phyloP scores from a whole-genome alignment of 2,329 filamentous ascomycete genomes.

The Botrytis cinerea region DNA sequence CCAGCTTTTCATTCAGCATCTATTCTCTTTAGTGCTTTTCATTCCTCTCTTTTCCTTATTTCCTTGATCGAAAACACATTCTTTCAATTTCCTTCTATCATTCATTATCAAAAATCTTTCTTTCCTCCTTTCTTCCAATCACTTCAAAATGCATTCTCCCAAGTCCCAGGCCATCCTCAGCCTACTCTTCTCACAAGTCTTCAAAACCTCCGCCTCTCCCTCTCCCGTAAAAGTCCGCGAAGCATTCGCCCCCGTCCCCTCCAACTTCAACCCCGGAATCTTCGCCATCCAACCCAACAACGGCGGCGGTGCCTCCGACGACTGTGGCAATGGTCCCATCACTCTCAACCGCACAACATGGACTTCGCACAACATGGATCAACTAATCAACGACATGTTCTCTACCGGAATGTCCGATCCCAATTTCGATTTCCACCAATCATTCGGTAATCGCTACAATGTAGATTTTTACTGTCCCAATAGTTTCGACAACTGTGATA shows the following conservation, averaged over 20 bases:
- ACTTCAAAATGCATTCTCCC: neutral
- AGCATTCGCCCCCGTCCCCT: neutral
- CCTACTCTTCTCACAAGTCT: neutral
- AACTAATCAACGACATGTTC: neutral
- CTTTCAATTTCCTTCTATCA: neutral
- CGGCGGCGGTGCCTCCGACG: neutral
- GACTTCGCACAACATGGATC: neutral
- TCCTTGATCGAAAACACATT: neutral
- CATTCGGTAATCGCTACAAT: neutral
- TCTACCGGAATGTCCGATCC: neutral
- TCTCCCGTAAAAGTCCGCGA: neutral
- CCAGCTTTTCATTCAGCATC: neutral
- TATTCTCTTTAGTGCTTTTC: no score
- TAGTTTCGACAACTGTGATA: neutral
- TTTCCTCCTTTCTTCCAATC: neutral
- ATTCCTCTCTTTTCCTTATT: neutral
- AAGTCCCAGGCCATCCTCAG: neutral
- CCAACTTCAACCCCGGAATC: neutral
- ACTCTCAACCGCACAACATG: neutral
- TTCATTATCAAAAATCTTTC: neutral
- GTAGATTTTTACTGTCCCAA: slow-evolving; percentile 4
- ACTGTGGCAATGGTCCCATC: neutral
- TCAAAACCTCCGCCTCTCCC: neutral
- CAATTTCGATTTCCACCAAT: neutral
- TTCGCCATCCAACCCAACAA: neutral